Evolutionary conservation across 2,329 filamentous ascomycete species (phyloP).

Genomic region (Fusarium tuaranense): DNA sequence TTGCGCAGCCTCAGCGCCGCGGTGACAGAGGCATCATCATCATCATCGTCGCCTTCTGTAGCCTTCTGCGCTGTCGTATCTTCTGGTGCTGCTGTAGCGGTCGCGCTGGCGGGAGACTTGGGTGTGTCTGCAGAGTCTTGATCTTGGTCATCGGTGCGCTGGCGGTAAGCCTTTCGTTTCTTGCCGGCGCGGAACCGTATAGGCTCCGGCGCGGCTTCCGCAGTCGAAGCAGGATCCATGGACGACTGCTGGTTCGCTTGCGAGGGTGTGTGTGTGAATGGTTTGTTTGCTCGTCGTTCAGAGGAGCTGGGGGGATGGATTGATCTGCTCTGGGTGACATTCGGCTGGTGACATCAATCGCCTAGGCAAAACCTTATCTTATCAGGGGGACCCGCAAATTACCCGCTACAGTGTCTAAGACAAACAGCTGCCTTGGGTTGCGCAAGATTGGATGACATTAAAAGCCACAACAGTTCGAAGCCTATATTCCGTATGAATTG

Average conservation of each 20-base stretch:
- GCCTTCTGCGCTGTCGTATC: slow-evolving; percentile 10
- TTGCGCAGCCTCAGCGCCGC: slow-evolving; percentile 67
- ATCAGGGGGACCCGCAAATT: slow-evolving; percentile 15
- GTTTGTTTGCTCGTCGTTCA: not conserved
- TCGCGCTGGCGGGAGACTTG: slow-evolving; percentile 4
- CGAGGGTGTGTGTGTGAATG: not conserved
- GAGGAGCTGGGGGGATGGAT: not conserved
- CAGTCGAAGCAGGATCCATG: slow-evolving; percentile 30
- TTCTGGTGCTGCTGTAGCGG: slow-evolving; percentile 5
- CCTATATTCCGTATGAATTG: not conserved
- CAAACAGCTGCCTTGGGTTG: not conserved
- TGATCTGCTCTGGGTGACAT: not conserved
- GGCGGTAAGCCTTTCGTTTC: slow-evolving; percentile 71
- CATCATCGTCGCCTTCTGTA: slow-evolving; percentile 21
- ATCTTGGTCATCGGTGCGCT: slow-evolving; percentile 55
- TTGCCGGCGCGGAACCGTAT: slow-evolving; percentile 68
- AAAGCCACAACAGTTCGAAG: not conserved
- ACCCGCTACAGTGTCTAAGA: not conserved
- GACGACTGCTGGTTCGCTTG: not conserved
- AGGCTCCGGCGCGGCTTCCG: slow-evolving; percentile 38
- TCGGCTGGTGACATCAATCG: slow-evolving; percentile 30
- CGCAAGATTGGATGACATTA: not conserved
- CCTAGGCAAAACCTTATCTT: slow-evolving; percentile 26
- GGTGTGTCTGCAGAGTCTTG: not conserved
- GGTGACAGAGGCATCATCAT: slow-evolving; percentile 53